These are phyloP conservation scores for Penicillium nordicum DNA, from an alignment of 2,329 filamentous ascomycete species.

Conservation along the genomic window DNA sequence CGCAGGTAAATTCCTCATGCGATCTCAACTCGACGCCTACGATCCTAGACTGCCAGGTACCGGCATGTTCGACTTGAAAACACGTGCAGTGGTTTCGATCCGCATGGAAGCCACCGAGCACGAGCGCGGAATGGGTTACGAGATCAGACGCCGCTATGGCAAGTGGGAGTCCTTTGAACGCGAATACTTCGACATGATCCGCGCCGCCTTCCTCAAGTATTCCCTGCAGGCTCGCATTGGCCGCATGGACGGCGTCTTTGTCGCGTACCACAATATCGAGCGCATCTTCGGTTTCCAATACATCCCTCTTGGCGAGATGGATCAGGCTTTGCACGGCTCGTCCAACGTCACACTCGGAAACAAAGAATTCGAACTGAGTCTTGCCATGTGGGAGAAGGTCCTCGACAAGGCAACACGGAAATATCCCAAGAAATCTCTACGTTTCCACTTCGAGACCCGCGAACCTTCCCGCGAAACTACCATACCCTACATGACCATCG, in stretches of 20 bases:
- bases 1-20: slow-evolving; percentile 83
- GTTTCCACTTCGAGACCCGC: slow-evolving; percentile 78
- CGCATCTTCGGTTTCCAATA: slow-evolving; percentile 99
- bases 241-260: slow-evolving; percentile 97
- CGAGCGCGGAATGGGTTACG: slow-evolving; percentile 76
- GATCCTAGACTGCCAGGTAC: slow-evolving; percentile 82
- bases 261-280: slow-evolving; percentile 91
- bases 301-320: slow-evolving; percentile 80
- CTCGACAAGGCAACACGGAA: slow-evolving; percentile 69
- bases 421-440: slow-evolving; percentile 72
- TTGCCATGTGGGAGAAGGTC: slow-evolving; percentile 74
- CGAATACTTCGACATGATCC: slow-evolving; percentile 95
- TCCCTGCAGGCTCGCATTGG: slow-evolving; percentile 95
- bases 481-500: slow-evolving; percentile 77
- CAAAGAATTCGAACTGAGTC: slow-evolving; percentile 77
- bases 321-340: slow-evolving; percentile 81
- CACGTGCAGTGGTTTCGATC: slow-evolving; percentile 83
- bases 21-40: slow-evolving; percentile 89
- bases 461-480: slow-evolving; percentile 57
- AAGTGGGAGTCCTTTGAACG: slow-evolving; percentile 88
- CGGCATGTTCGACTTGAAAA: slow-evolving; percentile 96
- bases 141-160: slow-evolving; percentile 73
- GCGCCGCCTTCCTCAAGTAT: slow-evolving; percentile 92
- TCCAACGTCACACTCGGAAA: slow-evolving; percentile 66
- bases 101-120: slow-evolving; percentile 77